These are phyloP conservation scores for Lipomyces yamadae DNA, from an alignment of 805 yeast genomes.

Conservation along the genomic window DNA sequence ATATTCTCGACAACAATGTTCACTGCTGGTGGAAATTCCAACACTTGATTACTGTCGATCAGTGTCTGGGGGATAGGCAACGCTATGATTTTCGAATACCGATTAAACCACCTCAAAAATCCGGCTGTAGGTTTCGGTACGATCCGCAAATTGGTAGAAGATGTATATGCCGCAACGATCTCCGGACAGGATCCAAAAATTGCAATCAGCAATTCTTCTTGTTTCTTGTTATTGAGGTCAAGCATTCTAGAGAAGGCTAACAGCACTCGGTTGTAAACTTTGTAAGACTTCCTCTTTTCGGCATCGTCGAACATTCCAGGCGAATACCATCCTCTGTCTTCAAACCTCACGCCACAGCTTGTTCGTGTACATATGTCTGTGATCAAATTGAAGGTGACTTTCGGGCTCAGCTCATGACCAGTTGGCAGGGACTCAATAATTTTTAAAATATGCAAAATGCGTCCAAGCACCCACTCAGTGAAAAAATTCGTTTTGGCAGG, in stretches of 20 bases:
- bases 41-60: not conserved
- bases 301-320: conserved; percentile 27
- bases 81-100: conserved; percentile 63
- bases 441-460: conserved; percentile 59
- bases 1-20: conserved; percentile 58
- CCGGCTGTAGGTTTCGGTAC: conserved; percentile 81
- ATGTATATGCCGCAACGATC: conserved; percentile 67
- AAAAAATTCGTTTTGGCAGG: conserved; percentile 74
- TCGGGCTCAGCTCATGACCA: conserved; percentile 57
- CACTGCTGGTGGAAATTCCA: conserved; percentile 44
- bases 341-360: conserved; percentile 44
- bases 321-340: conserved; percentile 44
- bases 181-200: conserved; percentile 66
- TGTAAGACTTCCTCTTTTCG: conserved; percentile 50
- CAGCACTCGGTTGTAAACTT: conserved; percentile 68
- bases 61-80: conserved; percentile 55
- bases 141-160: conserved; percentile 50
- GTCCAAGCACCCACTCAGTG: conserved; percentile 73
- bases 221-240: conserved; percentile 75
- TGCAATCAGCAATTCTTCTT: conserved; percentile 58
- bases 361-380: conserved; percentile 24
- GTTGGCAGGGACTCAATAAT: conserved; percentile 51
- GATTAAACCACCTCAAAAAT: conserved; percentile 76
- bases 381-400: conserved; percentile 39
- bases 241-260: conserved; percentile 65